phyloP scores from a whole-genome alignment of 2,329 filamentous ascomycete genomes.

The Cyclaneusma minus region DNA sequence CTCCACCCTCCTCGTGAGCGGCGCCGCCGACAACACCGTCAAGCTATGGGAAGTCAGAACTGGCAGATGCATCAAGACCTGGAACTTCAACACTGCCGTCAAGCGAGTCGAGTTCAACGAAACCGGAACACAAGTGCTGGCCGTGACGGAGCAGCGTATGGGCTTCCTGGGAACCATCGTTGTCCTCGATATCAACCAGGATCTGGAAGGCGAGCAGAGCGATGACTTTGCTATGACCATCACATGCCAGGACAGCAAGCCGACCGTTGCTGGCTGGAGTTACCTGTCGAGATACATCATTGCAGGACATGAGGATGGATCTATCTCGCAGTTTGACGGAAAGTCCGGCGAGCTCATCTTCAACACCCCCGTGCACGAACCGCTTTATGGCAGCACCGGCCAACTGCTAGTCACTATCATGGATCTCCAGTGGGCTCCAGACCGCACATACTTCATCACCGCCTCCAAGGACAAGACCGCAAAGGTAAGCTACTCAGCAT shows the following conservation, averaged over 20 bases:
- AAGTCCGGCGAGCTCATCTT: slow-evolving; percentile 49
- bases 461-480: slow-evolving; percentile 95
- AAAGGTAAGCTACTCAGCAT: slow-evolving; percentile 40
- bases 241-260: slow-evolving; percentile 89
- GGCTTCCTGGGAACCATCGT: slow-evolving; percentile 89
- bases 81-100: slow-evolving; percentile 94
- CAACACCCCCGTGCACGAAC: slow-evolving; percentile 75
- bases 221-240: slow-evolving; percentile 76
- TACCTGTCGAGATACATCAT: slow-evolving; percentile 94
- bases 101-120: slow-evolving; percentile 97
- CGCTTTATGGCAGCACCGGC: no score
- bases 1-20: slow-evolving; percentile 79
- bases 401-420: no score
- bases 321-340: slow-evolving; percentile 76
- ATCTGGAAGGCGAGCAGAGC: slow-evolving; percentile 68
- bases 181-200: slow-evolving; percentile 76
- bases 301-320: slow-evolving; percentile 91
- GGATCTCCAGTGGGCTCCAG: slow-evolving; percentile 86
- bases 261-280: slow-evolving; percentile 93
- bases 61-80: slow-evolving; percentile 85
- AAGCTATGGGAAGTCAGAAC: slow-evolving; percentile 92
- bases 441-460: slow-evolving; percentile 97
- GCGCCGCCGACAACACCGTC: slow-evolving; percentile 96
- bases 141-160: slow-evolving; percentile 97
- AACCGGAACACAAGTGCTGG: slow-evolving; percentile 78